Evolutionary conservation across 257 asterid species (phyloP).

Genomic region (Buddleja alternifolia): DNA sequence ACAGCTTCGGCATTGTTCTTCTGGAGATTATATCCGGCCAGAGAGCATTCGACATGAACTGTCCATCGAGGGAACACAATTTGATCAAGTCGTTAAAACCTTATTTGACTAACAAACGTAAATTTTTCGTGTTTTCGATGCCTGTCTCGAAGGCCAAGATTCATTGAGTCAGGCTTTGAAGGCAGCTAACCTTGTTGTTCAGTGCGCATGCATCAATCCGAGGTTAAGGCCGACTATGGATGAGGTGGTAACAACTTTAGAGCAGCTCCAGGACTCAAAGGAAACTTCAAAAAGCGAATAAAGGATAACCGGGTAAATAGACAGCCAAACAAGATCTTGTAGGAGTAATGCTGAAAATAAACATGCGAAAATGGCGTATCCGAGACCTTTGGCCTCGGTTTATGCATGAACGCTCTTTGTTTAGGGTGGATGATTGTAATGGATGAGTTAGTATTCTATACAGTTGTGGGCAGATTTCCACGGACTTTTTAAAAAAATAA

Average conservation of each 20-base stretch:
- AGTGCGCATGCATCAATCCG: conserved; percentile 58
- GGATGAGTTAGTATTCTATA: conserved; percentile 11
- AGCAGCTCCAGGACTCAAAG: conserved; percentile 56
- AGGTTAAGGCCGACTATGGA: conserved; percentile 65
- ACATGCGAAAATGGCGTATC: conserved; percentile 31
- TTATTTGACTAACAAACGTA: conserved; percentile 60
- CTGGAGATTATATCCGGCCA: conserved; percentile 67
- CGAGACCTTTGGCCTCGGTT: conserved; percentile 50
- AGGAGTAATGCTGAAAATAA: conserved; percentile 35
- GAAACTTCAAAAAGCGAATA: conserved; percentile 32
- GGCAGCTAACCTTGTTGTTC: conserved; percentile 57
- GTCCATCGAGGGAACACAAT: conserved; percentile 66
- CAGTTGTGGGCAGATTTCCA: conserved; percentile 24
- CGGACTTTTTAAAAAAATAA: no score
- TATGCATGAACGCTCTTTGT: conserved; percentile 9
- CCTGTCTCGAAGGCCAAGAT: conserved; percentile 70
- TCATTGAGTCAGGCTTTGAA: conserved; percentile 46
- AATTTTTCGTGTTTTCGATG: conserved; percentile 53
- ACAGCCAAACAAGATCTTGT: conserved; percentile 33
- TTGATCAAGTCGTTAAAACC: conserved; percentile 84
- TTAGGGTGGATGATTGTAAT: background rate
- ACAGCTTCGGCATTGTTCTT: conserved; percentile 79
- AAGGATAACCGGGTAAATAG: conserved; percentile 37
- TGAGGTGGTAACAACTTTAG: conserved; percentile 56
- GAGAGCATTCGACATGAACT: conserved; percentile 76